phyloP scores from a whole-genome alignment of 805 yeast genomes.

The Wickerhamomyces mucosus region DNA sequence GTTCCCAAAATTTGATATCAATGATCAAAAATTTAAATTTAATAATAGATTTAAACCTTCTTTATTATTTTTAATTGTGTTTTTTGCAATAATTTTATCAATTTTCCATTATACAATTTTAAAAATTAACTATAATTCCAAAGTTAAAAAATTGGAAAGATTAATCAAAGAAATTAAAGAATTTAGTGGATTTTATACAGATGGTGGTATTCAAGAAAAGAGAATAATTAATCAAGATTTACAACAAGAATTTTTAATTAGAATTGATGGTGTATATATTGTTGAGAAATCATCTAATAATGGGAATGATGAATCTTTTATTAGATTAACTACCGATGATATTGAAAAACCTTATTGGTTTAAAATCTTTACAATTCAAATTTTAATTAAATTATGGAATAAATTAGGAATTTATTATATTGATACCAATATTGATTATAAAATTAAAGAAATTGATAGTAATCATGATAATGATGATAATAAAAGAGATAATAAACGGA shows the following conservation, averaged over 20 bases:
- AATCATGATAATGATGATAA: slow-evolving; percentile 7
- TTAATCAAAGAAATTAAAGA: slow-evolving; percentile 42
- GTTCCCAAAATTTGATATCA: slow-evolving; percentile 69
- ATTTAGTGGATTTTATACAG: slow-evolving; percentile 48
- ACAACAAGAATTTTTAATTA: slow-evolving; percentile 45
- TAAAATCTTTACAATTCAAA: slow-evolving; percentile 36
- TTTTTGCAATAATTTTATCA: slow-evolving; percentile 43
- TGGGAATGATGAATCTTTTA: slow-evolving; percentile 28
- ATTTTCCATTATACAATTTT: slow-evolving; percentile 50
- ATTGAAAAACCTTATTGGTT: slow-evolving; percentile 38
- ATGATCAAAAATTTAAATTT: slow-evolving; percentile 46
- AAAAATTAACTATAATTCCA: slow-evolving; percentile 40
- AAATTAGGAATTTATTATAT: slow-evolving; percentile 8
- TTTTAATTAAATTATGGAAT: slow-evolving; percentile 38
- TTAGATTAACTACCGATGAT: slow-evolving; percentile 36
- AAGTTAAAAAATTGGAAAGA: slow-evolving; percentile 43
- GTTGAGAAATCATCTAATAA: slow-evolving; percentile 28
- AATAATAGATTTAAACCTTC: slow-evolving; percentile 67
- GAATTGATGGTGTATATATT: slow-evolving; percentile 49
- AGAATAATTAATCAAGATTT: slow-evolving; percentile 18
- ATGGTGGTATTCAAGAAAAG: slow-evolving; percentile 13
- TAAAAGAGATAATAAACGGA: slow-evolving; percentile 27
- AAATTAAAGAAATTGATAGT: slow-evolving; percentile 2
- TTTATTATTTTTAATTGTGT: slow-evolving; percentile 35
- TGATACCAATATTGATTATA: slow-evolving; percentile 5